phyloP scores from a whole-genome alignment of 768 basidiomycete species.

The Sutorius australiensis region DNA sequence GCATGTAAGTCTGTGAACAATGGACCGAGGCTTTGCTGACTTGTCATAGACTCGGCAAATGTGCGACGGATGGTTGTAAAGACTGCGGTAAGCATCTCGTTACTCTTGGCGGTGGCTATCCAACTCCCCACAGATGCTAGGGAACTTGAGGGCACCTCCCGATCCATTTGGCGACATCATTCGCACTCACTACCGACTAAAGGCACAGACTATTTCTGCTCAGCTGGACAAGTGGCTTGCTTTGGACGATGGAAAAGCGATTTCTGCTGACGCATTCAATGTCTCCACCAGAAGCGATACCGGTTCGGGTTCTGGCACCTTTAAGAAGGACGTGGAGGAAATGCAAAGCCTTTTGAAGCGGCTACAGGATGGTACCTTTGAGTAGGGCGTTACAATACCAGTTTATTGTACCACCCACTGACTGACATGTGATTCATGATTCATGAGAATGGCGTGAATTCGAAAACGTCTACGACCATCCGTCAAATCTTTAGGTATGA shows the following conservation, averaged over 20 bases:
- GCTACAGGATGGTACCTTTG: constrained; percentile 33
- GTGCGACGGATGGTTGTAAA: constrained; percentile 88
- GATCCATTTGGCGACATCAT: constrained; percentile 87
- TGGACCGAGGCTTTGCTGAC: constrained; percentile 7
- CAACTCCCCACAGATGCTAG: constrained; percentile 61
- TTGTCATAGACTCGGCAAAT: constrained; percentile 75
- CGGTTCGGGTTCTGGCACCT: constrained; percentile 51
- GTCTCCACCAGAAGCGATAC: constrained; percentile 35
- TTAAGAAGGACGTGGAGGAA: constrained; percentile 70
- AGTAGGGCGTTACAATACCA: constrained; percentile 6
- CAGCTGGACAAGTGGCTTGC: constrained; percentile 80
- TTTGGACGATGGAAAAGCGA: constrained; percentile 68
- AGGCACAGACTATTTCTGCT: constrained; percentile 60
- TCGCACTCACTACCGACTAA: constrained; percentile 86
- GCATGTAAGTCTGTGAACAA: constrained; percentile 53
- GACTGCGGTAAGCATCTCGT: constrained; percentile 59
- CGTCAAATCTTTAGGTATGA: constrained; percentile 36
- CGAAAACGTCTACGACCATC: not conserved
- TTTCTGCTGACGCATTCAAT: constrained; percentile 52
- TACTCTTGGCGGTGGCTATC: constrained; percentile 5
- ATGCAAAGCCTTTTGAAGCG: constrained; percentile 56
- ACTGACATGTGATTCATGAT: constrained; percentile 21
- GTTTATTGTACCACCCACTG: not conserved
- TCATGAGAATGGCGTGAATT: not conserved
- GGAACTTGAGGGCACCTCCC: constrained; percentile 74